Base-by-base conservation (phyloP, 2,329 filamentous ascomycete species). In the Aspergillus quadricinctus region DNA sequence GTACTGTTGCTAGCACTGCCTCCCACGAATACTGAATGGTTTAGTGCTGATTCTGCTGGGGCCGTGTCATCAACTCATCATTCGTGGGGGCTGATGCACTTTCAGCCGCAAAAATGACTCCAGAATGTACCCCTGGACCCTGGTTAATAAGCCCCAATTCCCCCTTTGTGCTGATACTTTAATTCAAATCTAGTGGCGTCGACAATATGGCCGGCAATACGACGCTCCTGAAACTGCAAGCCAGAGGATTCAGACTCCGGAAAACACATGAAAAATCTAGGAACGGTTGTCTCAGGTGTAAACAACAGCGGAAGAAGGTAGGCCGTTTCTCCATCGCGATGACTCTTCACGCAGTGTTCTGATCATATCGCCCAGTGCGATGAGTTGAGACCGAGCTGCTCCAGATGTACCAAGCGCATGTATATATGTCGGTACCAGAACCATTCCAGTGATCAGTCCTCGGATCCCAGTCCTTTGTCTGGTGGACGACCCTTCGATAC, bases 241-340 rank as follows among this genome's bases (percentile, higher is more conserved):
- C 37, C 19, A 43, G 23, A 29, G 61, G 53, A 48, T 60, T 57
- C 25, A 63, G 59, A 35, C 49, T 62, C 23, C 60, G 66, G 7
- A 59, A 58, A 50, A 50, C 58, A 48, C 72, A 74, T 56, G 62
- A 58, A 49, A 74, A 74, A 58, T 74, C 71, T 2, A 60, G 71
- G 23, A 65, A 67, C 53, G 72, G 72, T 21, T 74, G 71, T 48
- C 55, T 65, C 3, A 64, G 66, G 60, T 74, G 72, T 55, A 73
- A 74, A 52, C 64, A 68, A 41, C 69, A 67, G 48, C 61, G 72
- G 49, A 73, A 72, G 40, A 74, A 73, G 70, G 71, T 71, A 64
- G n/a, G 52, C 11, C 27, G n/a, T 10, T 3, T 10, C 23, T 46
- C 7, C 19, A 41, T 28, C 31, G 27, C 25, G 10, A 23, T 4